Conservation (phyloP, 176 grass and related monocot species). For the Poa pratensis region DNA sequence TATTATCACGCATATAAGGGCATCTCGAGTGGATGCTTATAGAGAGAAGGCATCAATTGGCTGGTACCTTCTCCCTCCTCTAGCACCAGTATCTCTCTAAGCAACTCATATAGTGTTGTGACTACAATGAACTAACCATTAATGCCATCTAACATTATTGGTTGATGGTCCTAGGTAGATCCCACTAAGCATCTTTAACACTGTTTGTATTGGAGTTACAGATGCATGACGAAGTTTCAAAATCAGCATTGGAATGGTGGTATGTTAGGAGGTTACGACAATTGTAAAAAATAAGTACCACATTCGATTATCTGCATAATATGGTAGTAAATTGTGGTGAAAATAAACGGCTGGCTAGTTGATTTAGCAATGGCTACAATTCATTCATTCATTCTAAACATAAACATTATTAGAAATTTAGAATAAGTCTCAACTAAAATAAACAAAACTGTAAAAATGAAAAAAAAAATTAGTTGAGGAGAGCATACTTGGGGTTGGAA, state of each 20-base stretch:
- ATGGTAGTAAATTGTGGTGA: constrained; percentile 1
- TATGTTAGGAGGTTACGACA: neutral
- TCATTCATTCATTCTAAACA: constrained; percentile 39
- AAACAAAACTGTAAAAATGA: constrained; percentile 41
- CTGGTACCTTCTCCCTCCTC: constrained; percentile 27
- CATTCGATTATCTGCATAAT: neutral
- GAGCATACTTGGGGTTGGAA: constrained; percentile 67
- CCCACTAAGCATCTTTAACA: constrained; percentile 24
- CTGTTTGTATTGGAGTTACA: neutral
- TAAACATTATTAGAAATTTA: constrained; percentile 28
- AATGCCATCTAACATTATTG: constrained; percentile 5
- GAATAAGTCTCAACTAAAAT: constrained; percentile 29
- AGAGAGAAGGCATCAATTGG: neutral
- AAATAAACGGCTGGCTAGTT: constrained; percentile 17
- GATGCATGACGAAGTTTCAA: constrained; percentile 17
- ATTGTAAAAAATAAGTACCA: neutral
- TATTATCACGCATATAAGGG: constrained; percentile 38
- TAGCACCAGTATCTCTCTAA: constrained; percentile 1
- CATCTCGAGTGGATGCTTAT: constrained; percentile 35
- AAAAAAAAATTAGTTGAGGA: constrained; percentile 26
- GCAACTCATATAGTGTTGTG: constrained; percentile 5
- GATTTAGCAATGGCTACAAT: constrained; percentile 11
- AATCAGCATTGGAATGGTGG: constrained; percentile 12
- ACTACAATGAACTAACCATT: constrained; percentile 3
- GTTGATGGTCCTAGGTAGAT: constrained; percentile 3